phyloP scores from a whole-genome alignment of 768 basidiomycete genomes.

The Tylopilus plumbeoviolaceoides region DNA sequence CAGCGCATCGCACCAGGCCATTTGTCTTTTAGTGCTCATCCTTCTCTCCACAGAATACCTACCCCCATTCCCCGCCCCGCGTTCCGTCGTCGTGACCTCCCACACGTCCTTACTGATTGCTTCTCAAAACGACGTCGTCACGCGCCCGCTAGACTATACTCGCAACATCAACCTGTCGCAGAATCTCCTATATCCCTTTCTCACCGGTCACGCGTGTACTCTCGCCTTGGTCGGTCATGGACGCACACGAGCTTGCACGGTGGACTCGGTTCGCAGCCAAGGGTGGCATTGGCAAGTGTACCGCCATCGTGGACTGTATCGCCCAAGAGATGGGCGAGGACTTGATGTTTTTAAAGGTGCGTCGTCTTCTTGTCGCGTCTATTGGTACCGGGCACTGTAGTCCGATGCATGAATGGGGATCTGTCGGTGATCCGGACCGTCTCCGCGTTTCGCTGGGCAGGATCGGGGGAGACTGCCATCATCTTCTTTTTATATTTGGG shows the following conservation, averaged over 20 bases:
- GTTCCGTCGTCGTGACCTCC: too few species aligned
- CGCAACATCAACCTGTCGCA: too few species aligned
- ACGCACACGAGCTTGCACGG: conserved; percentile 64
- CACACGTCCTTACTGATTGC: too few species aligned
- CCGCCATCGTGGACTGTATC: conserved; percentile 68
- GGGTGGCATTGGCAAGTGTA: conserved; percentile 81
- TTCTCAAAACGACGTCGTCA: too few species aligned
- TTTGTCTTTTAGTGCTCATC: too few species aligned
- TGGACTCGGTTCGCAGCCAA: conserved; percentile 86
- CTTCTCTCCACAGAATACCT: too few species aligned
- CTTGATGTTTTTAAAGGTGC: conserved; percentile 82
- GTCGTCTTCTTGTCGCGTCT: conserved; percentile 10
- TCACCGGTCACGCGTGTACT: background rate
- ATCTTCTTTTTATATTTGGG: background rate
- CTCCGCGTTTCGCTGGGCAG: background rate
- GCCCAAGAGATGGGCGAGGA: conserved; percentile 65
- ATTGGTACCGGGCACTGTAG: background rate
- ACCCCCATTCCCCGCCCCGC: too few species aligned
- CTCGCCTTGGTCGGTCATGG: conserved; percentile 39
- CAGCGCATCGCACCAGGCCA: too few species aligned
- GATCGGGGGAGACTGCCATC: background rate
- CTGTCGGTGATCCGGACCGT: background rate
- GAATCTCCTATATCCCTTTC: background rate
- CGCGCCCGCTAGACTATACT: too few species aligned
- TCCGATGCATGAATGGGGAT: background rate